These are phyloP conservation scores for Alternaria sp. DNA, from an alignment of 2,329 filamentous ascomycete species.

Conservation along the genomic window DNA sequence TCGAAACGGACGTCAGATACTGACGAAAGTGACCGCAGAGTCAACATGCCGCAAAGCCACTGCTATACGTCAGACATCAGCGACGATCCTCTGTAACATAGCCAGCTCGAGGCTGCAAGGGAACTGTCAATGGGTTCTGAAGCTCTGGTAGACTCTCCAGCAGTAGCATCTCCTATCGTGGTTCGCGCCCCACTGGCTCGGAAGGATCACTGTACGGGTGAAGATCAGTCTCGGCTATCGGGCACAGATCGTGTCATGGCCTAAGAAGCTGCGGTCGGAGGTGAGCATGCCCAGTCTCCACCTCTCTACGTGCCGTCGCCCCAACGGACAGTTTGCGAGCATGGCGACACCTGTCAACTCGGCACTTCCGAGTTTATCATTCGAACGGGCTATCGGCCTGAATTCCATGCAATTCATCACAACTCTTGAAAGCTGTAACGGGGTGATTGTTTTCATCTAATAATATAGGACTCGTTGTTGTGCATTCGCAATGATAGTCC, in stretches of 20 bases:
- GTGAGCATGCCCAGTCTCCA: neutral
- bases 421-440: neutral
- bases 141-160: neutral
- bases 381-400: neutral
- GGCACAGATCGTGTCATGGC: neutral
- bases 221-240: conserved; percentile 8
- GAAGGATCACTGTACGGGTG: conserved; percentile 7
- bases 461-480: neutral
- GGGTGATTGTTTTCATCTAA: neutral
- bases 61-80: neutral
- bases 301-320: conserved; percentile 7
- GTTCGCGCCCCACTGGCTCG: conserved; percentile 1
- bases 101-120: neutral
- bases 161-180: neutral
- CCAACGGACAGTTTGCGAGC: conserved; percentile 1
- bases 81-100: neutral
- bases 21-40: conserved; percentile 13
- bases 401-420: neutral
- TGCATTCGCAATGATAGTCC: neutral
- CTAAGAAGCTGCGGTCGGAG: neutral
- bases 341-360: conserved; percentile 4
- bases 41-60: conserved; percentile 3
- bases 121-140: neutral
- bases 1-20: conserved; percentile 15
- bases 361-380: neutral